These are phyloP conservation scores for Lasiodiplodia sp. DNA, from an alignment of 2,329 filamentous ascomycete genomes.

Conservation along the genomic window DNA sequence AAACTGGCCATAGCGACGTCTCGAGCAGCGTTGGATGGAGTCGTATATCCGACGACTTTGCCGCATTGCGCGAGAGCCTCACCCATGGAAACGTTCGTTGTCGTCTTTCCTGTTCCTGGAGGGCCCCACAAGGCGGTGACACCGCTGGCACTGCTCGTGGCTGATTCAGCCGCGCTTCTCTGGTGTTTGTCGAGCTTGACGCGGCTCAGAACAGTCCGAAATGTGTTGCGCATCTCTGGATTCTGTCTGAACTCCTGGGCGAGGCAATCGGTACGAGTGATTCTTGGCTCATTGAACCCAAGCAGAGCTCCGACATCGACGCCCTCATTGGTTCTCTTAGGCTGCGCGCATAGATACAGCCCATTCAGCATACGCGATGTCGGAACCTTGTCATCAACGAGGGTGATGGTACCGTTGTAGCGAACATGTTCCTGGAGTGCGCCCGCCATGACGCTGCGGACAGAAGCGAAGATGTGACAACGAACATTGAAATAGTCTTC, in stretches of 20 bases:
- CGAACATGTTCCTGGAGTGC: too few relatives aligned
- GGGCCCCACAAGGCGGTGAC: background rate
- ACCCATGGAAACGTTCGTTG: background rate
- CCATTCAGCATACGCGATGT: too few relatives aligned
- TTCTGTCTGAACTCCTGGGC: background rate
- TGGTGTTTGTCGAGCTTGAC: background rate
- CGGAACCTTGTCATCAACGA: background rate
- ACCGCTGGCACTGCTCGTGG: background rate
- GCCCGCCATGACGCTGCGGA: too few relatives aligned
- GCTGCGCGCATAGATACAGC: accelerated
- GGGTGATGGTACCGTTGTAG: background rate
- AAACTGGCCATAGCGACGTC: too few relatives aligned
- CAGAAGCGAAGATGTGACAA: background rate
- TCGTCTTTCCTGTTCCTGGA: background rate
- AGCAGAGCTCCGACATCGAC: background rate
- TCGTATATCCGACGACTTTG: too few relatives aligned
- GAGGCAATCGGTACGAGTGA: background rate
- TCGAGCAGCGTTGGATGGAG: too few relatives aligned
- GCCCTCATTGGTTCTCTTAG: too few relatives aligned
- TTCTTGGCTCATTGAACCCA: background rate
- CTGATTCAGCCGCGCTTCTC: too few relatives aligned
- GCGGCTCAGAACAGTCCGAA: background rate
- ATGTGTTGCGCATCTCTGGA: background rate
- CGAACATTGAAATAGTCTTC: background rate
- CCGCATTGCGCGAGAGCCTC: too few relatives aligned